Conservation (phyloP, 208 protist species). For the Wallacemonas sp. region DNA sequence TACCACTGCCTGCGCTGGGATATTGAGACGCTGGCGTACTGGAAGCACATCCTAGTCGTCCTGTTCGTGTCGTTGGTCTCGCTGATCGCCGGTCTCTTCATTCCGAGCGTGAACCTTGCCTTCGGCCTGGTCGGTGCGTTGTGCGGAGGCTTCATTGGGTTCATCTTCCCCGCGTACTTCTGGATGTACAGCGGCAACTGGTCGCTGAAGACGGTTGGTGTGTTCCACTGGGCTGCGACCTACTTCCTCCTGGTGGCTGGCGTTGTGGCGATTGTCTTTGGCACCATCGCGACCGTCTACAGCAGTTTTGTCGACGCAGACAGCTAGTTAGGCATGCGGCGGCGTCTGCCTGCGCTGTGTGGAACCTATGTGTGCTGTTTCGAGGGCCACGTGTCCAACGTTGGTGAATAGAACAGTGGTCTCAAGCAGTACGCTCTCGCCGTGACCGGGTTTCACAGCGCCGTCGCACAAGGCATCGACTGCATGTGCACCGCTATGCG, state of each 20-base stretch:
- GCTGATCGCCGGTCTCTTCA: slow-evolving; percentile 58
- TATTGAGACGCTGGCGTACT: slow-evolving; percentile 62
- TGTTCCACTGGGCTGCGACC: slow-evolving; percentile 9
- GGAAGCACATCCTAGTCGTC: slow-evolving; percentile 51
- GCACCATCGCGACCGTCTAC: slow-evolving; percentile 34
- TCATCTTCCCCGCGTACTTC: slow-evolving; percentile 40
- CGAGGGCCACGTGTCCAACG: no score
- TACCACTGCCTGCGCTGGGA: slow-evolving; percentile 61
- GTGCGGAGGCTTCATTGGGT: slow-evolving; percentile 37
- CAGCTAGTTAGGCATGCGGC: no score
- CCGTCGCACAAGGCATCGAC: no score
- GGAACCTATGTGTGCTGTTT: no score
- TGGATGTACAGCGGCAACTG: slow-evolving; percentile 33
- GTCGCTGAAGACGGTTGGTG: slow-evolving; percentile 10
- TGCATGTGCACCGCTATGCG: no score
- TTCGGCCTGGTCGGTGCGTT: slow-evolving; percentile 48
- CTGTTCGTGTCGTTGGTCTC: slow-evolving; percentile 27
- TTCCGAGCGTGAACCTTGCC: slow-evolving; percentile 68
- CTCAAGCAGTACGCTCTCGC: no score
- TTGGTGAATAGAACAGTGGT: no score
- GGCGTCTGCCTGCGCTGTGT: no score
- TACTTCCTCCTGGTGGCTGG: slow-evolving; percentile 30
- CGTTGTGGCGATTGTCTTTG: slow-evolving; percentile 29
- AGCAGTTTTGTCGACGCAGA: slow-evolving; percentile 6
- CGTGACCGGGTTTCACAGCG: no score